Conservation (phyloP, 192 early-diverging fungal genomes). For the Borealophlyctis nickersoniae region DNA sequence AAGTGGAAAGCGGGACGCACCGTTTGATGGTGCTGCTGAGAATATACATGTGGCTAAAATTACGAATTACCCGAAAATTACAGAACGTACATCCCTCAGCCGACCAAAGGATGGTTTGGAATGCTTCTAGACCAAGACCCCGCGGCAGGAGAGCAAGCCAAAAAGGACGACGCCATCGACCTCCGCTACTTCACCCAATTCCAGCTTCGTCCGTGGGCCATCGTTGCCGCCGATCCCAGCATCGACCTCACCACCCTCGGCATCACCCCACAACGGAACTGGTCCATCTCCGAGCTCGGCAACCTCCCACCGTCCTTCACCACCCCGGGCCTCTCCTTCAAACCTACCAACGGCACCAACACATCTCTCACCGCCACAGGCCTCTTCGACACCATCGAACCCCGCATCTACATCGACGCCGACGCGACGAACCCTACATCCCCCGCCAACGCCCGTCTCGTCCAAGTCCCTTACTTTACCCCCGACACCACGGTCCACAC, state of each 20-base stretch:
- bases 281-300: no score
- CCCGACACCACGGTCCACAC: neutral
- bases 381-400: no score
- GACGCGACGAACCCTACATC: conserved; percentile 31
- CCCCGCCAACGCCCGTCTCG: neutral
- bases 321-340: no score
- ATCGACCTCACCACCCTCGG: conserved; percentile 33
- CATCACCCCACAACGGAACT: conserved; percentile 20
- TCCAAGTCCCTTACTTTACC: neutral
- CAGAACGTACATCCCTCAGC: conserved; percentile 20
- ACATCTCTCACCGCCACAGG: no score
- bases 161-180: neutral
- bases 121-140: no score
- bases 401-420: no score
- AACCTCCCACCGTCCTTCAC: conserved; percentile 23
- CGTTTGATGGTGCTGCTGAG: conserved; percentile 23
- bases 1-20: neutral
- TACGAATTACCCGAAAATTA: neutral
- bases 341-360: no score
- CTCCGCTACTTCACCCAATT: neutral
- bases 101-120: conserved; percentile 16
- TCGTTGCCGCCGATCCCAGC: conserved; percentile 29
- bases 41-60: conserved; percentile 21
- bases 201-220: conserved; percentile 37
- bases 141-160: no score